Evolutionary conservation across 2,329 filamentous ascomycete genomes (phyloP).

Genomic region (Hymenoscyphus scutula): DNA sequence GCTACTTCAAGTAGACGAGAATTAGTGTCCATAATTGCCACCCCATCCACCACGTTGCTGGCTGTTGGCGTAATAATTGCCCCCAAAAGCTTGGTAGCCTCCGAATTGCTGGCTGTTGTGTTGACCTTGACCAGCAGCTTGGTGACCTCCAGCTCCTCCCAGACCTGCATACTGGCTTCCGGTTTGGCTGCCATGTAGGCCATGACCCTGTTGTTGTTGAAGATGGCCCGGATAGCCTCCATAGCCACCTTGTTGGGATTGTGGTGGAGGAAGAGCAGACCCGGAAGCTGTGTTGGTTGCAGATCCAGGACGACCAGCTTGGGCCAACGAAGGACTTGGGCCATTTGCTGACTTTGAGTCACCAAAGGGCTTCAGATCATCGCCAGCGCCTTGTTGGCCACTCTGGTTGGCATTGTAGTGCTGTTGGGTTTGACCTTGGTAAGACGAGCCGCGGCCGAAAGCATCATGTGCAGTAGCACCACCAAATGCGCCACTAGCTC

Average conservation of each 20-base stretch:
- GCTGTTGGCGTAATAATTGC: conserved; percentile 40
- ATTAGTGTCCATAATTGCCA: conserved; percentile 44
- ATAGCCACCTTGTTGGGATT: conserved; percentile 36
- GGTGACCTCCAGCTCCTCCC: conserved; percentile 49
- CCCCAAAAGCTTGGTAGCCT: conserved; percentile 45
- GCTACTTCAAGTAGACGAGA: conserved; percentile 24
- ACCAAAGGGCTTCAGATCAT: conserved; percentile 39
- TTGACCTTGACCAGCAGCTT: conserved; percentile 42
- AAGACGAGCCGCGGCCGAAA: conserved; percentile 36
- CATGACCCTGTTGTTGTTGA: conserved; percentile 37
- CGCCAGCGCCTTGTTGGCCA: conserved; percentile 32
- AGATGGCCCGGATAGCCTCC: conserved; percentile 38
- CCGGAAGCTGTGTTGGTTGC: conserved; percentile 37
- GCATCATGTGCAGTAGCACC: conserved; percentile 35
- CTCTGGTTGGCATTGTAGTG: conserved; percentile 35
- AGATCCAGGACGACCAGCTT: conserved; percentile 38
- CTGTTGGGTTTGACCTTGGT: conserved; percentile 36
- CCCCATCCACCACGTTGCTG: conserved; percentile 48
- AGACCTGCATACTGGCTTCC: conserved; percentile 40
- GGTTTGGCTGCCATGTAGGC: conserved; percentile 36
- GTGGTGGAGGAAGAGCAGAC: conserved; percentile 37
- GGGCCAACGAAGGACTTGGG: conserved; percentile 37
- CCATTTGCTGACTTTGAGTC: conserved; percentile 37
- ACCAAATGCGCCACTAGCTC: conserved; percentile 35
- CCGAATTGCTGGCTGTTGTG: conserved; percentile 41